A percentile compares a stretch with the other conserved stretches of the same genome.
Conservation (phyloP, 2,329 filamentous ascomycete genomes). For the Claviceps pusilla region DNA sequence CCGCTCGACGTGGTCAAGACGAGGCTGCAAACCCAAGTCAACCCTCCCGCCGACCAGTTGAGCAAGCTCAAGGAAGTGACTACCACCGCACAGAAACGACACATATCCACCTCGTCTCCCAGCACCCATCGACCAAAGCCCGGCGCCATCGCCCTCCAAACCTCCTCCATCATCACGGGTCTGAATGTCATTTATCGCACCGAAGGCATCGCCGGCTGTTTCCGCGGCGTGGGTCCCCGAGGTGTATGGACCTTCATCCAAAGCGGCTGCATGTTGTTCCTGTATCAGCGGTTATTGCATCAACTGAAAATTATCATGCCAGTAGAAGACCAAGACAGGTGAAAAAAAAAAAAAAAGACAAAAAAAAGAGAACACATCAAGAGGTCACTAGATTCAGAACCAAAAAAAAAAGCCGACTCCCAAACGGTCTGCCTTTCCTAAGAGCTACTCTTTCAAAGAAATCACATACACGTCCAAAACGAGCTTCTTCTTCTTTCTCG, state of each 20-base stretch:
- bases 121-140: conserved; percentile 69
- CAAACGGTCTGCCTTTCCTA: no score
- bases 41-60: conserved; percentile 19
- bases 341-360: neutral
- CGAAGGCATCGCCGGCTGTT: conserved; percentile 81
- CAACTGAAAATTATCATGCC: conserved; percentile 46
- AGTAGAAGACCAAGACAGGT: conserved; percentile 14
- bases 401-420: neutral
- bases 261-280: conserved; percentile 87
- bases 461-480: neutral
- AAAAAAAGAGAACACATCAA: neutral
- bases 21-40: conserved; percentile 80
- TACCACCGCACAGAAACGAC: conserved; percentile 43
- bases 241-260: conserved; percentile 96
- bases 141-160: conserved; percentile 67
- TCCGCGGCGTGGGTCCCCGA: conserved; percentile 82
- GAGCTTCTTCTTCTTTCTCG: neutral
- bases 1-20: conserved; percentile 97
- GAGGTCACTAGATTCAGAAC: neutral
- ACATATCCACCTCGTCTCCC: conserved; percentile 80
- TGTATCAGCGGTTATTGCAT: conserved; percentile 79
- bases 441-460: neutral
- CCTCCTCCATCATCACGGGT: conserved; percentile 75
- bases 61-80: conserved; percentile 20
- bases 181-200: conserved; percentile 76